These are phyloP conservation scores for Colletotrichum tabaci DNA, from an alignment of 2,329 filamentous ascomycete species.

Conservation along the genomic window DNA sequence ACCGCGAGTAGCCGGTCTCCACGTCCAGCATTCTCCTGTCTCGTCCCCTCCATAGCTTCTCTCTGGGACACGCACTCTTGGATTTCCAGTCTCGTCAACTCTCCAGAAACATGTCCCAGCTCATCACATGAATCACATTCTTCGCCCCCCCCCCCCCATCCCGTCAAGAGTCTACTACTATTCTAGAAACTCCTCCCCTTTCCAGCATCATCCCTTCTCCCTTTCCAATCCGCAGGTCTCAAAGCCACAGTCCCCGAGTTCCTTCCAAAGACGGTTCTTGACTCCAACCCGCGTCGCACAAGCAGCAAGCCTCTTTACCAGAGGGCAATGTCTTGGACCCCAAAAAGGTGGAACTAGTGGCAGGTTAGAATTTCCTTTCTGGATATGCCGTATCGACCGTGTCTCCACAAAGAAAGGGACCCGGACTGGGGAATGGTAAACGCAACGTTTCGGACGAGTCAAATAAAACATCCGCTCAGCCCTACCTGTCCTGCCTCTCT, in stretches of 20 bases:
- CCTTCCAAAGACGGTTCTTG: background rate
- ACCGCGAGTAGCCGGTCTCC: background rate
- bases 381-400: too few species aligned
- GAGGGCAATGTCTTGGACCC: background rate
- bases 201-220: background rate
- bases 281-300: background rate
- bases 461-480: background rate
- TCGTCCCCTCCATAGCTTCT: background rate
- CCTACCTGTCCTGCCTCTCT: background rate
- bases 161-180: too few species aligned
- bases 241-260: background rate
- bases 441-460: background rate
- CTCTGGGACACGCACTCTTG: background rate
- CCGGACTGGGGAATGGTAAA: background rate
- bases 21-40: background rate
- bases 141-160: too few species aligned
- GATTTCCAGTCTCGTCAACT: background rate
- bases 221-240: background rate
- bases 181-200: background rate
- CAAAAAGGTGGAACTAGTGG: background rate
- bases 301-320: background rate
- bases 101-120: too few species aligned
- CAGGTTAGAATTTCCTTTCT: background rate
- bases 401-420: too few species aligned
- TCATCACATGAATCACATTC: too few species aligned